Conservation (phyloP, 345 rosid species). For the Clausena lansium region DNA sequence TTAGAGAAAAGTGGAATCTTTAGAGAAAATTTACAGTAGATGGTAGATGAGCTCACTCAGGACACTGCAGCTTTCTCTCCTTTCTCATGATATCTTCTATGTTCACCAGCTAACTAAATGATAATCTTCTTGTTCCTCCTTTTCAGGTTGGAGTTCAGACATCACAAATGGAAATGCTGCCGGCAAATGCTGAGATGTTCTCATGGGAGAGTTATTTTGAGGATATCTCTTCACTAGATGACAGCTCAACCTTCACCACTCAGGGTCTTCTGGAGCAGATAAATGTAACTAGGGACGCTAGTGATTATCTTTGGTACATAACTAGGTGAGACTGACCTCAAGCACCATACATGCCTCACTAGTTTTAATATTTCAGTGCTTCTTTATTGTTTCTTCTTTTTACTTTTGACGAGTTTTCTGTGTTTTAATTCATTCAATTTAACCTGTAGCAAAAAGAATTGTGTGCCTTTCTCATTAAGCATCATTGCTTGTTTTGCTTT, state of each 20-base stretch:
- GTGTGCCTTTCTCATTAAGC: not conserved
- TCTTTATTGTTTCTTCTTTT: not conserved
- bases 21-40: not conserved
- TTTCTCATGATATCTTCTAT: not conserved
- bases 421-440: not conserved
- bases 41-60: not conserved
- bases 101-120: not conserved
- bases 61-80: not conserved
- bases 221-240: conserved; percentile 69
- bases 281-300: conserved; percentile 81
- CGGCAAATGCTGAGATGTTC: conserved; percentile 47
- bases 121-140: not conserved
- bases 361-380: not conserved
- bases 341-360: not conserved
- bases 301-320: conserved; percentile 90
- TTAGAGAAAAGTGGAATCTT: not conserved
- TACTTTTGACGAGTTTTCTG: not conserved
- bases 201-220: conserved; percentile 89
- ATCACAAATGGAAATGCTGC: conserved; percentile 90
- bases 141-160: conserved; percentile 93
- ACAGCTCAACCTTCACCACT: conserved; percentile 61
- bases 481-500: not conserved
- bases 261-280: conserved; percentile 87
- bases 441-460: not conserved
- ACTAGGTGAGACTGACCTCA: conserved; percentile 57